Percentiles rank a stretch among this genome's conserved stretches.
phyloP scores from a whole-genome alignment of 1,284 basidiomycete species.

The Peniophora sp. region DNA sequence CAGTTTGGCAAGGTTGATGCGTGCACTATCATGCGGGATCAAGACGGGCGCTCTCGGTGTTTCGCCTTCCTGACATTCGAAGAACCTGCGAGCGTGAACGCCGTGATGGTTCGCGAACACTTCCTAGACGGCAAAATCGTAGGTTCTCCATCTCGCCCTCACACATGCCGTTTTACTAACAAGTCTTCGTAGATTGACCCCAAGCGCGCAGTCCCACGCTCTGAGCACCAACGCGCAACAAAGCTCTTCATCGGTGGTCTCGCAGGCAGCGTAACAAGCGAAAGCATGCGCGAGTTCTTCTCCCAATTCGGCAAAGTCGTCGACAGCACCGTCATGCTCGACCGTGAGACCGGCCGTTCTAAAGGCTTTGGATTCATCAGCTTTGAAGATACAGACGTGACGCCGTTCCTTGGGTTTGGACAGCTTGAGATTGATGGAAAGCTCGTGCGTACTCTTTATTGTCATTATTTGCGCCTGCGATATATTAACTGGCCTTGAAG shows the following conservation, averaged over 20 bases:
- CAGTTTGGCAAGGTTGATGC: slow-evolving; percentile 90
- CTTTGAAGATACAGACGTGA: slow-evolving; percentile 85
- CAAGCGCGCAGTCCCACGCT: slow-evolving; percentile 95
- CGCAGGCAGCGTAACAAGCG: slow-evolving; percentile 85
- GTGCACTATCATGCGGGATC: slow-evolving; percentile 94
- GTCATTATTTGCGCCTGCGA: background rate
- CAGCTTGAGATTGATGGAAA: slow-evolving; percentile 91
- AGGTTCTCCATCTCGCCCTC: slow-evolving; percentile 23
- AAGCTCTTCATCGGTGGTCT: slow-evolving; percentile 96
- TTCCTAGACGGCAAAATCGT: slow-evolving; percentile 91
- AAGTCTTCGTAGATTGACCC: slow-evolving; percentile 80
- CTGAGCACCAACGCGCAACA: slow-evolving; percentile 86
- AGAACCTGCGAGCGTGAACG: slow-evolving; percentile 80
- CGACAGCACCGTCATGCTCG: slow-evolving; percentile 98
- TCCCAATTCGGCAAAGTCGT: slow-evolving; percentile 88
- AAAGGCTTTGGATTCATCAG: slow-evolving; percentile 99
- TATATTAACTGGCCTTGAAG: slow-evolving; percentile 34
- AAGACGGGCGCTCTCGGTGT: slow-evolving; percentile 82
- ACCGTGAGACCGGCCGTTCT: slow-evolving; percentile 90
- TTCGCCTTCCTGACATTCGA: slow-evolving; percentile 94
- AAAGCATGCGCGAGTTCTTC: slow-evolving; percentile 90
- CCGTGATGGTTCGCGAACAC: slow-evolving; percentile 86
- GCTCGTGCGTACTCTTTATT: slow-evolving; percentile 43
- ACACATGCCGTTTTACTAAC: slow-evolving; percentile 3
- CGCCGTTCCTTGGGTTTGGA: slow-evolving; percentile 77